Percentiles rank a stretch among this genome's conserved stretches.
Conservation (phyloP, 2,329 filamentous ascomycete species). For the Xylaria sp. region DNA sequence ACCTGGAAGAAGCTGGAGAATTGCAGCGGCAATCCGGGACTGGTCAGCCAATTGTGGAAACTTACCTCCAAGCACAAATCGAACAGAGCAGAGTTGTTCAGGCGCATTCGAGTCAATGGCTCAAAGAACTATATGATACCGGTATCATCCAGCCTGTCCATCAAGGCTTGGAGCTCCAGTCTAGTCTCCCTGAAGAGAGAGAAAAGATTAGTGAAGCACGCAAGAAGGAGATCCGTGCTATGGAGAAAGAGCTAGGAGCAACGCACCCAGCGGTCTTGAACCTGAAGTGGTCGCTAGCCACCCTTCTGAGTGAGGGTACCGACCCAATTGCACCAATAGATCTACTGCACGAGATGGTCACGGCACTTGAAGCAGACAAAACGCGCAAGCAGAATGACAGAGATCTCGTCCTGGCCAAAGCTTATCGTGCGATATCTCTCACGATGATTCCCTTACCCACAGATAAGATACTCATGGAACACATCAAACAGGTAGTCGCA, state of each 20-base stretch:
- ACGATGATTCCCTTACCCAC: background rate
- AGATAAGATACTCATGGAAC: background rate
- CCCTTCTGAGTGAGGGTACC: background rate
- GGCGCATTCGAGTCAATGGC: background rate
- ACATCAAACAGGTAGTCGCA: background rate
- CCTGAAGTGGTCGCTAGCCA: background rate
- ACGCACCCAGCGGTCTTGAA: background rate
- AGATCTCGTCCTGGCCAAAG: background rate
- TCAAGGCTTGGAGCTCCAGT: background rate
- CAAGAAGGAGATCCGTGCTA: background rate
- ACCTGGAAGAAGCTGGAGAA: background rate
- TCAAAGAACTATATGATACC: background rate
- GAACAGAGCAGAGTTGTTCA: background rate
- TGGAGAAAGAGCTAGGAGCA: background rate
- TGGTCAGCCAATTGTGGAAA: background rate
- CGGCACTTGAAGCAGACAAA: background rate
- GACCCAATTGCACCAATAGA: background rate
- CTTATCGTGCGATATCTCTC: background rate
- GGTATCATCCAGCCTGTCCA: background rate
- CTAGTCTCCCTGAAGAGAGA: background rate
- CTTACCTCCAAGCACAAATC: background rate
- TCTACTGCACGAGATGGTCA: background rate
- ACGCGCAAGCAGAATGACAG: background rate
- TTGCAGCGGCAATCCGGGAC: background rate
- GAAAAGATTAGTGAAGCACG: background rate